Percentiles rank a stretch among this genome's conserved stretches.
phyloP scores from a whole-genome alignment of 352 stramenopile genomes.

The Globisporangium middletonii region DNA sequence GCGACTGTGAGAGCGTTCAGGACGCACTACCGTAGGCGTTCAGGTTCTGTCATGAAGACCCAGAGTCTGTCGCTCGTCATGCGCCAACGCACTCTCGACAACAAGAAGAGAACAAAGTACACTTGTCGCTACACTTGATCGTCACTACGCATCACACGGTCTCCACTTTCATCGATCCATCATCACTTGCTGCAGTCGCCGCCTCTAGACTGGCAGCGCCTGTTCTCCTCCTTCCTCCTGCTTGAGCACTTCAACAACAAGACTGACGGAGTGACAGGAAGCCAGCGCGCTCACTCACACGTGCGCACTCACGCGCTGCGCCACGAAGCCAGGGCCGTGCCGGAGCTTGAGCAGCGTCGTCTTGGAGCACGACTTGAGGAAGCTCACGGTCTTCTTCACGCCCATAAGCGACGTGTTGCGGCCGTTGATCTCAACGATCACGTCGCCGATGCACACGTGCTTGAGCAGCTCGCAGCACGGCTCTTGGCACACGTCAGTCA shows the following conservation, averaged over 20 bases:
- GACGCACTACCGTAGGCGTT: too few relatives aligned
- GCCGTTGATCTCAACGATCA: constrained; percentile 88
- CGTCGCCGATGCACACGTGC: constrained; percentile 78
- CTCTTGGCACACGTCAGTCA: constrained; percentile 80
- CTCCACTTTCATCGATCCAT: neutral
- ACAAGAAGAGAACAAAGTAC: too few relatives aligned
- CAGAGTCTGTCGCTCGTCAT: too few relatives aligned
- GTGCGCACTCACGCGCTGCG: constrained; percentile 68
- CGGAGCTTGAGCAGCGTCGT: constrained; percentile 84
- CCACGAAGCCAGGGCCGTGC: constrained; percentile 66
- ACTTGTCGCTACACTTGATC: too few relatives aligned
- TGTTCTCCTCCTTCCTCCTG: constrained; percentile 1
- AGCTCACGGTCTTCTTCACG: constrained; percentile 87
- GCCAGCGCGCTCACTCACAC: constrained; percentile 23
- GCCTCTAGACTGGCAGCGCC: too few relatives aligned
- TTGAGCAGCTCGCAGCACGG: constrained; percentile 77
- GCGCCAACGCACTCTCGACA: too few relatives aligned
- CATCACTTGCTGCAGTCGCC: neutral
- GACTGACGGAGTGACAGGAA: neutral
- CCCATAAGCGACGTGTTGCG: constrained; percentile 85
- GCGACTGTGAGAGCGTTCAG: too few relatives aligned
- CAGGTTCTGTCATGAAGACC: too few relatives aligned
- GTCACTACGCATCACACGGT: too few relatives aligned
- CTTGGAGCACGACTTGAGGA: constrained; percentile 81
- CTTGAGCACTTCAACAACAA: constrained; percentile 32